phyloP scores from a whole-genome alignment of 441 rosid species.

The Gossypium lobatum region DNA sequence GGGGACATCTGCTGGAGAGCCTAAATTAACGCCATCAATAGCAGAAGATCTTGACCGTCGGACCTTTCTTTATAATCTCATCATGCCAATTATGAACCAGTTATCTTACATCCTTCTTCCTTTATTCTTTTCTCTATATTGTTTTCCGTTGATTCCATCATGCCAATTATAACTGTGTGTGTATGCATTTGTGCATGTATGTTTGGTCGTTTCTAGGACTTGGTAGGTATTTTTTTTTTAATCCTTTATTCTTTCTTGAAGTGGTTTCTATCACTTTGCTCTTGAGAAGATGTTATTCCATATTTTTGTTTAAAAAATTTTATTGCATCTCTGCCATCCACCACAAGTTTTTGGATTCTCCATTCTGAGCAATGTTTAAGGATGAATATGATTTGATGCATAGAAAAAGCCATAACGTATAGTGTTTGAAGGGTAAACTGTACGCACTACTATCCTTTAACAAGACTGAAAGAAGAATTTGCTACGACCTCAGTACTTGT shows the following conservation, averaged over 20 bases:
- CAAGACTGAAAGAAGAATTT: neutral
- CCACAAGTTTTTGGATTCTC: neutral
- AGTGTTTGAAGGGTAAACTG: neutral
- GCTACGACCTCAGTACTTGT: neutral
- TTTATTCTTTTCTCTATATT: neutral
- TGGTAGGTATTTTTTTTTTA: neutral
- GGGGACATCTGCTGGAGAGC: constrained; percentile 90
- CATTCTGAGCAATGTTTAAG: constrained; percentile 2
- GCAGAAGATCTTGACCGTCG: constrained; percentile 85
- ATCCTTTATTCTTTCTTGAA: neutral
- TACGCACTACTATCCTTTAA: neutral
- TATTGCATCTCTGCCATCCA: neutral
- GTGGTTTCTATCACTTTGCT: constrained; percentile 1
- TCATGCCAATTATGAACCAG: constrained; percentile 79
- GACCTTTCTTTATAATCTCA: constrained; percentile 79
- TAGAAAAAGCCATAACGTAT: neutral
- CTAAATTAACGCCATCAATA: constrained; percentile 80
- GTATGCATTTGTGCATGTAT: neutral
- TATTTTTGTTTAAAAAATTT: neutral
- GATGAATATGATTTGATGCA: neutral
- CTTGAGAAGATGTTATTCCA: neutral
- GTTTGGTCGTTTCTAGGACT: neutral
- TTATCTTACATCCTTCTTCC: constrained; percentile 20
- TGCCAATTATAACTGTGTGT: neutral
- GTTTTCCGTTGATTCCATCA: neutral